Percentiles rank a stretch among this genome's conserved stretches.
phyloP scores from a whole-genome alignment of 2,329 filamentous ascomycete genomes.

The Rutstroemia sp. region DNA sequence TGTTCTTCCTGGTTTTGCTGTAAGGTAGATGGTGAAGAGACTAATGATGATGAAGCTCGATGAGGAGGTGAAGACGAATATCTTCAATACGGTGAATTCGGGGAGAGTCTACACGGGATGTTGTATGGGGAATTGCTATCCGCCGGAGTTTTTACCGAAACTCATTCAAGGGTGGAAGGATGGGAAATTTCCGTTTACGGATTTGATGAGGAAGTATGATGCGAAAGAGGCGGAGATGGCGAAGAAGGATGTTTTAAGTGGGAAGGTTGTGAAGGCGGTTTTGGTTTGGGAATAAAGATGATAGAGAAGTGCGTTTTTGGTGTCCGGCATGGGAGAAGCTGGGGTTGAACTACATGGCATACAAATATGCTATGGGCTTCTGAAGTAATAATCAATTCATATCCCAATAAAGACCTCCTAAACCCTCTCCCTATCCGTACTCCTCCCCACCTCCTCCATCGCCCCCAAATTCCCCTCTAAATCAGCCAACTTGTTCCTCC shows the following conservation, averaged over 20 bases:
- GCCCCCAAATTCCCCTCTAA: too few species aligned
- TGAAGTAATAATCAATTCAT: too few species aligned
- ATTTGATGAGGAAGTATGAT: constrained; percentile 14
- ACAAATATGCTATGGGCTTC: too few species aligned
- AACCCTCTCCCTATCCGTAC: too few species aligned
- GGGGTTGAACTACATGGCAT: too few species aligned
- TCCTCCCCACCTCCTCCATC: too few species aligned
- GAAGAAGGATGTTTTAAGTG: constrained; percentile 14
- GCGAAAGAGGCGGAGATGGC: constrained; percentile 17
- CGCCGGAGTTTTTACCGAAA: constrained; percentile 18
- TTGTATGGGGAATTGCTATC: constrained; percentile 20
- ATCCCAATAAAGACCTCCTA: too few species aligned
- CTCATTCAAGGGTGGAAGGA: constrained; percentile 15
- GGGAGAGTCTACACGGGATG: constrained; percentile 16
- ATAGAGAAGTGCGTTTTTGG: too few species aligned
- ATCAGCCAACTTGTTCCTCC: too few species aligned
- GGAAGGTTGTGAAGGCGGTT: constrained; percentile 18
- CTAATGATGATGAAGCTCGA: neutral
- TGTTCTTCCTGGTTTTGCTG: neutral
- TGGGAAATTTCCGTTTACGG: constrained; percentile 18
- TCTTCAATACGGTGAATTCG: constrained; percentile 16
- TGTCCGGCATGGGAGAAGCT: too few species aligned
- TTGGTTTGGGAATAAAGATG: too few species aligned
- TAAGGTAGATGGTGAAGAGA: neutral
- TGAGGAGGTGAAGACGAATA: constrained; percentile 11